Evolutionary conservation across 768 basidiomycete genomes (phyloP), one percentile per base, ranked within the genome.

Genomic region (Gymnopilus dilepis): DNA sequence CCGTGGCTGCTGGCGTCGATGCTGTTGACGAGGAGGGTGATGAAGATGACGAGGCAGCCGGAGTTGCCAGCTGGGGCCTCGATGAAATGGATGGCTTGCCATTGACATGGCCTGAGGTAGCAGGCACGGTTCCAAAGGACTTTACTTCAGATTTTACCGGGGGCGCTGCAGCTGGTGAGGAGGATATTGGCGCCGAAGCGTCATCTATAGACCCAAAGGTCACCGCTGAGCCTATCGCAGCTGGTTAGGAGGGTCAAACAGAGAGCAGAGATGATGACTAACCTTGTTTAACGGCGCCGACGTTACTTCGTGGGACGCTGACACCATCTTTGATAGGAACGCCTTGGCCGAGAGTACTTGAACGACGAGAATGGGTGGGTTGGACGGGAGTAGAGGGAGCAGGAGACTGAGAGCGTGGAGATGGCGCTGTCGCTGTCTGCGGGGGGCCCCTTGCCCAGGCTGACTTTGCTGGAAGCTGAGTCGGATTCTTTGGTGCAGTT

Each of bases 381-480:
- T 82, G 74, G 61, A 78, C 72, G 51, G 80, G 83, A 55, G 81
- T 82, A 42, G 84, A 72, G 19, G 84, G 86, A 58, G 86, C 90
- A 66, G 91, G 90, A 63, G 91, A 91, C 77, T 92, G 89, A 50
- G 92, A 88, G 75, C 91, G 88, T 61, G 90, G 83, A 63, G 89
- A 83, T 59, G 89, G 77, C 43, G 77, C 71, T 67, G 84, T 76
- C 61, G 86, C 78, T 66, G 75, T 83, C 78, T 84, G 84, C 58
- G 94, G 93, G 54, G 94, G 94, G 75, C 94, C 93, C 84, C 79
- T 90, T 79, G 91, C 80, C 94, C 94, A 97, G 82, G 92, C 94
- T 78, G 93, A 94, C 83, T 87, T 86, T 82, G 83, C 75, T 75
- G 89, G 79, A 80, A 89, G 87, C 84, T 82, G 86, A 80, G 86